These are phyloP conservation scores for Deinandra increscens DNA, from an alignment of 129 eudicot genomes.

Conservation along the genomic window DNA sequence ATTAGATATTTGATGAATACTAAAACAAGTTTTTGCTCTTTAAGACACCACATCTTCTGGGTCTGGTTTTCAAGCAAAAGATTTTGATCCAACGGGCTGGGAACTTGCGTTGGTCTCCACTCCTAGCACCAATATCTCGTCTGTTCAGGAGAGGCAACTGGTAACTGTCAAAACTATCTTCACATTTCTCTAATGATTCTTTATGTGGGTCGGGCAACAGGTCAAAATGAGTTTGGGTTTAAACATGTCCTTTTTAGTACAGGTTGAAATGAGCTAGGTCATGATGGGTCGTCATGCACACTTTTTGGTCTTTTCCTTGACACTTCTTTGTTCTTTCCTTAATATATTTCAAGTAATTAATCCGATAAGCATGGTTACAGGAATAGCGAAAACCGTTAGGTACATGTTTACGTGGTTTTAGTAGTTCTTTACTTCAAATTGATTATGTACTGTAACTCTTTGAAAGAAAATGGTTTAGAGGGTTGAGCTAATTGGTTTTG, in stretches of 20 bases:
- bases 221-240: background rate
- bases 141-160: constrained; percentile 85
- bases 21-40: background rate
- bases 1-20: background rate
- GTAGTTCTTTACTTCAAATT: too few species aligned
- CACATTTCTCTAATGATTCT: constrained; percentile 1
- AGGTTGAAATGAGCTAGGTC: background rate
- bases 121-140: constrained; percentile 80
- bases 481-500: background rate
- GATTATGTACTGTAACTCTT: background rate
- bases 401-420: too few species aligned
- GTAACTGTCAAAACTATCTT: constrained; percentile 37
- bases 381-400: background rate
- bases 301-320: background rate
- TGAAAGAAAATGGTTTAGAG: background rate
- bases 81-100: constrained; percentile 91
- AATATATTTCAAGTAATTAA: background rate
- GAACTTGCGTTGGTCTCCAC: constrained; percentile 91
- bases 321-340: background rate
- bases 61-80: constrained; percentile 51
- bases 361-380: background rate
- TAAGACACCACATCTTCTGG: constrained; percentile 50
- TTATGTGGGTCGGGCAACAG: background rate
- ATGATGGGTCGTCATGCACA: background rate
- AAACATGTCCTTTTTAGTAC: background rate